Evolutionary conservation across 805 yeast species (phyloP).

Genomic region (Kluyveromyces aestuarii): DNA sequence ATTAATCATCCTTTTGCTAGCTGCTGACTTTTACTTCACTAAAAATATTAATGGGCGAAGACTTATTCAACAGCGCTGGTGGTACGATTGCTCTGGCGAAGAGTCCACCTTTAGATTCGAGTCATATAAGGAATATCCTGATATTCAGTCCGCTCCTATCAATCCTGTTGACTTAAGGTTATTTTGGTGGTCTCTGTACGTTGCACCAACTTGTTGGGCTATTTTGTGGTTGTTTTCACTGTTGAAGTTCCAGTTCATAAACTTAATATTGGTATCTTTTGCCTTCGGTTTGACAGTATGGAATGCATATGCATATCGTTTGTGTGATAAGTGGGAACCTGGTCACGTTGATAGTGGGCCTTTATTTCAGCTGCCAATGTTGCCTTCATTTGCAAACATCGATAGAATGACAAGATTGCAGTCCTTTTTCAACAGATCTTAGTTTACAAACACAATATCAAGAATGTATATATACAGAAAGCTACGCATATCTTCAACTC

Average conservation of each 20-base stretch:
- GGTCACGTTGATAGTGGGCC: conserved; percentile 3
- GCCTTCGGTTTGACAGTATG: conserved; percentile 68
- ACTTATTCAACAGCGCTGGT: conserved; percentile 90
- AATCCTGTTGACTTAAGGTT: conserved; percentile 88
- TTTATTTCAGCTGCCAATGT: conserved; percentile 11
- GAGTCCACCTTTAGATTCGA: conserved; percentile 24
- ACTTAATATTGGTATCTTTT: conserved; percentile 52
- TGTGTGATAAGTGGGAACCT: conserved; percentile 81
- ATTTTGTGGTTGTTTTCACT: conserved; percentile 69
- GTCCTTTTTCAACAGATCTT: conserved; percentile 14
- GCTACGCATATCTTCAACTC: not conserved
- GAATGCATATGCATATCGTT: conserved; percentile 82
- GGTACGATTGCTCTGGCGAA: conserved; percentile 64
- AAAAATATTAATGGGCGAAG: conserved; percentile 87
- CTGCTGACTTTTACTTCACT: conserved; percentile 90
- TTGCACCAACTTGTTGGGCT: conserved; percentile 69
- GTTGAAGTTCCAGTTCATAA: conserved; percentile 64
- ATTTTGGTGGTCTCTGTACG: conserved; percentile 76
- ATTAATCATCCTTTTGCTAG: conserved; percentile 59
- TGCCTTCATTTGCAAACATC: conserved; percentile 21
- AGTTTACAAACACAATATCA: not conserved
- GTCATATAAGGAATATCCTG: conserved; percentile 30
- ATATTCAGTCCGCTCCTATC: conserved; percentile 39
- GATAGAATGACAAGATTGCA: conserved; percentile 18
- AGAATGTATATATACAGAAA: not conserved